These are phyloP conservation scores for Blastomyces silverae DNA, from an alignment of 2,329 filamentous ascomycete species.

Conservation along the genomic window DNA sequence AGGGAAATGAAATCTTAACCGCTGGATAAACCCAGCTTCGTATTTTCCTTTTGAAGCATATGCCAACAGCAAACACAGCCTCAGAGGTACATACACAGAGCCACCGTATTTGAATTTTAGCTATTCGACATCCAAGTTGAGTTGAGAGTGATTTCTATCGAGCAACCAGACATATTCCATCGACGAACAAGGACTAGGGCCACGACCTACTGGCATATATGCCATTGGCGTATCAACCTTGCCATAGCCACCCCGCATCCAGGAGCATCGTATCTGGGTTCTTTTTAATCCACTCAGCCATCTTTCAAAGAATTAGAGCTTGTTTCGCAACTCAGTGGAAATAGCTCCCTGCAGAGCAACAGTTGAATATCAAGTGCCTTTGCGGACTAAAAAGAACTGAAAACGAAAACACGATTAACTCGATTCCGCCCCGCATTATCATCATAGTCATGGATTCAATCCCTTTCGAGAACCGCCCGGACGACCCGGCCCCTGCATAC, in stretches of 20 bases:
- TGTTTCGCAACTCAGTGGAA: not conserved
- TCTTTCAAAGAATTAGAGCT: not conserved
- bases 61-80: not conserved
- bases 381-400: not conserved
- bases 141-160: no score
- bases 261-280: not conserved
- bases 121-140: not conserved
- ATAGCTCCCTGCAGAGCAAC: not conserved
- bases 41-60: not conserved
- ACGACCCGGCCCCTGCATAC: constrained; percentile 31
- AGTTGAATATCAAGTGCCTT: not conserved
- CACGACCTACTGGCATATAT: not conserved
- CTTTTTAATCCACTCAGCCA: not conserved
- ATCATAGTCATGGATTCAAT: constrained; percentile 9
- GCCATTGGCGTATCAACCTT: constrained; percentile 9
- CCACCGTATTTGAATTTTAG: not conserved
- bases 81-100: not conserved
- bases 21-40: not conserved
- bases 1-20: not conserved
- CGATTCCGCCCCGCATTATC: not conserved
- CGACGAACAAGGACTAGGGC: not conserved
- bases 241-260: constrained; percentile 1
- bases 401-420: not conserved
- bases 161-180: not conserved
- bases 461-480: constrained; percentile 17